Conservation (phyloP, 805 yeast genomes). For the Lipomyces spencermartinsiae region DNA sequence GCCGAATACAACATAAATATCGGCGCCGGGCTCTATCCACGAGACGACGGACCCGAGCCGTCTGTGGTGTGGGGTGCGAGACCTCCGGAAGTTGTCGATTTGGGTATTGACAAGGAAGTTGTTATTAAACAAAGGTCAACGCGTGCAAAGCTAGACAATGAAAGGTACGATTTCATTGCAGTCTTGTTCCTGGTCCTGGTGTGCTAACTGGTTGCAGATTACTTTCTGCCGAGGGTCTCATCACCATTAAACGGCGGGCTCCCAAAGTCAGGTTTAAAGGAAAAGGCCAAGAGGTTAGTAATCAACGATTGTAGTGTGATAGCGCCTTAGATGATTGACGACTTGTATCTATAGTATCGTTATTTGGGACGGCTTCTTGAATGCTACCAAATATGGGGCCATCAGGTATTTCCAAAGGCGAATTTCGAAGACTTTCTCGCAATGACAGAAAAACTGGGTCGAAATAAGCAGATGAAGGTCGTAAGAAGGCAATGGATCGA, state of each 20-base stretch:
- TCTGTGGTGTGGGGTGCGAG: background rate
- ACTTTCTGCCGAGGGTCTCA: conserved; percentile 62
- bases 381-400: conserved; percentile 77
- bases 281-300: conserved; percentile 51
- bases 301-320: background rate
- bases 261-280: conserved; percentile 47
- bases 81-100: conserved; percentile 27
- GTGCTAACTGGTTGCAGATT: conserved; percentile 45
- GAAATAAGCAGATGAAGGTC: conserved; percentile 50
- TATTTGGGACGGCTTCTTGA: conserved; percentile 59
- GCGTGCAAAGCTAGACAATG: conserved; percentile 57
- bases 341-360: conserved; percentile 42
- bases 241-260: conserved; percentile 49
- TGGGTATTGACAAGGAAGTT: conserved; percentile 45
- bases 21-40: background rate
- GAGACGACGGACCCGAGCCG: background rate
- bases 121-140: conserved; percentile 43
- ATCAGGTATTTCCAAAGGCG: conserved; percentile 77
- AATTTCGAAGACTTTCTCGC: conserved; percentile 72
- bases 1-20: background rate
- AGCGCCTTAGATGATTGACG: background rate
- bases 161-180: conserved; percentile 3
- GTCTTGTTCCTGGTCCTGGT: background rate
- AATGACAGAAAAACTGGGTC: conserved; percentile 59
- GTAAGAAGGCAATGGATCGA: conserved; percentile 27